Evolutionary conservation across 73 alveolate species (phyloP), one percentile per base, ranked within the genome.

Genomic region (Effrenium voratum): DNA sequence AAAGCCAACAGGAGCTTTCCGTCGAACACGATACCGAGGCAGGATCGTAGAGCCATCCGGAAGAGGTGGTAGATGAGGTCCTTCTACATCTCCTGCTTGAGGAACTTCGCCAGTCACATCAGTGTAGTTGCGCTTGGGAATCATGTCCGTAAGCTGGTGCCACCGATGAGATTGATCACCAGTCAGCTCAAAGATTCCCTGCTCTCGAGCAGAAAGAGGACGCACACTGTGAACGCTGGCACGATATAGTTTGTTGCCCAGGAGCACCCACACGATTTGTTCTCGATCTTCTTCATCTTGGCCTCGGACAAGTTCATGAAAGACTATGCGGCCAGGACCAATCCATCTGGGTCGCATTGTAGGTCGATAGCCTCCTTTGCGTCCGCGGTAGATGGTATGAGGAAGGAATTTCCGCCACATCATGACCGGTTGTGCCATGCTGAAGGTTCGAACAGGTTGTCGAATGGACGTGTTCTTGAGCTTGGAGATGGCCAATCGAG

Each of bases 321-420:
- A 82, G n/a, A 82, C 93, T 0, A 82, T 73, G 26, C 93, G 0
- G 0, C 93, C 93, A 30, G 93, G 93, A 0, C 93, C 93, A 12
- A 82, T 73, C 93, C 93, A 82, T 40, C 93, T 72, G 2, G 93
- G 93, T 24, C 76, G 49, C 12, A 3, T 2, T 47, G 76, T 82
- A 50, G 5, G 93, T 5, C 93, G 73, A 5, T 44, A 32, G 1
- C 93, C 93, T 32, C 73, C 76, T n/a, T 50, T 30, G 26, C 38
- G 22, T 2, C 93, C 93, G 6, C 19, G 13, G 76, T 49, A 50
- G 76, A 82, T 30, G 55, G 93, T 82, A 73, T 82, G 93, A 26
- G 93, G 76, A 24, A 82, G 41, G 76, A 82, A 82, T 40, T 82
- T 82, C 40, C 93, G 36, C 93, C 93, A 82, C 13, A 82, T 28